Base-by-base conservation (phyloP, 495 filamentous ascomycete species). In the Lasiosphaeria ovina region DNA sequence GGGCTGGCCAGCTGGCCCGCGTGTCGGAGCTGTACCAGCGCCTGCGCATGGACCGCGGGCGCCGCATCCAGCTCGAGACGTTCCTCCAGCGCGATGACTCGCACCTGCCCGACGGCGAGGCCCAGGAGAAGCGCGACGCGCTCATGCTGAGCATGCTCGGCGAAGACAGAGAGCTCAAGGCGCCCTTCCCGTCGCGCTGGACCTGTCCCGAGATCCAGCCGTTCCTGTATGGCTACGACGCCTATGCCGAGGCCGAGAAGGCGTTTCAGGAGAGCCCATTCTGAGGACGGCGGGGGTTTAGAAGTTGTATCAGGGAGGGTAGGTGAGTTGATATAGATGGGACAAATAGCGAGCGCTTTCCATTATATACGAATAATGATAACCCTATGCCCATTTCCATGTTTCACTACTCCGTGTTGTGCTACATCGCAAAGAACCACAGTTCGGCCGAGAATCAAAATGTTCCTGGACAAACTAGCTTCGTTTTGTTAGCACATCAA, bases 211-310 rank as follows among this genome's bases (percentile, higher is more conserved):
- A 78, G 49, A 79, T 86, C 3, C 83, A 85, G 68, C 77, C 75
- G 35, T 85, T 85, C 73, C 54, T 87, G 51, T 87, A 82, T 59
- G 83, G 82, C n/a, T 86, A 87, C 56, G 82, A 87, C 70, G 81
- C 83, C 8, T 79, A 83, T 57, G 71, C 70, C 42, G 84, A 84
- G 63, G 84, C 81, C 1, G 79, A 85, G 62, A 74, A 74, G 35
- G 83, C 75, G 2, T 82, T 79, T 36, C 63, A 60, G 59, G 52
- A 68, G 54, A 72, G 79, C 56, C 74, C 72, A 3, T 79, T 73
- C 55, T 77, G 57, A 67, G 24, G 24, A 2, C 24, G 24, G 24
- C 10, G 17, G 50, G n/a, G 12, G 12, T 32, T 51, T 51, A 34
- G 16, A 42, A 38, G 24, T 17, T 14, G 36, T 8, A 4, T 40